Evolutionary conservation across 2,329 filamentous ascomycete species (phyloP).

Genomic region (Fusarium beomiforme): DNA sequence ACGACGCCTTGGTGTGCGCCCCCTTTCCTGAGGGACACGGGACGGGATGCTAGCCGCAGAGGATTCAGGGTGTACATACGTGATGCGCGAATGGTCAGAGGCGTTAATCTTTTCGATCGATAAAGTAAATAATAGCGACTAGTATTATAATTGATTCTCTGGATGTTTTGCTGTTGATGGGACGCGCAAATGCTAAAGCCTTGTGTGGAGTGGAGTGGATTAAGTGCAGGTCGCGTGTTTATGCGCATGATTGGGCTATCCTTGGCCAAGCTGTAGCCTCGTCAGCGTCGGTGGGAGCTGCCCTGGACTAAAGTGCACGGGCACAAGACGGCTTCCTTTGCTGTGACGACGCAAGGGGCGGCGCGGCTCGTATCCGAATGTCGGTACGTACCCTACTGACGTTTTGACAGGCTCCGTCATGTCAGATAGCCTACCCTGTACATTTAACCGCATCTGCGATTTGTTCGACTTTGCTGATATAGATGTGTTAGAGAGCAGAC

Average conservation of each 20-base stretch:
- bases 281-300: neutral
- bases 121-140: slow-evolving; percentile 1
- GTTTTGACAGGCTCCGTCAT: neutral
- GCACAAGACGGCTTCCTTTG: neutral
- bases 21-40: slow-evolving; percentile 13
- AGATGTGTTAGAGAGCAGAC: neutral
- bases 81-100: slow-evolving; percentile 1
- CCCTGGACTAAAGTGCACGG: slow-evolving; percentile 9
- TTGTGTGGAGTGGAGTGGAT: slow-evolving; percentile 32
- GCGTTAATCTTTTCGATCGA: slow-evolving; percentile 21
- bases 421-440: neutral
- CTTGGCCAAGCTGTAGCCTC: slow-evolving; percentile 15
- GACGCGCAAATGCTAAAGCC: slow-evolving; percentile 30
- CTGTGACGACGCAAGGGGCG: slow-evolving; percentile 4
- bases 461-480: neutral
- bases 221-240: slow-evolving; percentile 32
- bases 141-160: slow-evolving; percentile 13
- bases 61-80: slow-evolving; percentile 24
- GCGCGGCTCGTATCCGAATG: slow-evolving; percentile 10
- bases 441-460: neutral
- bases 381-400: neutral
- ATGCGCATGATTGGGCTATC: slow-evolving; percentile 22
- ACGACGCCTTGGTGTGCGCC: slow-evolving; percentile 31
- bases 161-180: slow-evolving; percentile 14
- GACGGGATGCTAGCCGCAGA: slow-evolving; percentile 12